These are phyloP conservation scores for Saccharomycodes ludwigii DNA, from an alignment of 805 yeast species.

Conservation along the genomic window DNA sequence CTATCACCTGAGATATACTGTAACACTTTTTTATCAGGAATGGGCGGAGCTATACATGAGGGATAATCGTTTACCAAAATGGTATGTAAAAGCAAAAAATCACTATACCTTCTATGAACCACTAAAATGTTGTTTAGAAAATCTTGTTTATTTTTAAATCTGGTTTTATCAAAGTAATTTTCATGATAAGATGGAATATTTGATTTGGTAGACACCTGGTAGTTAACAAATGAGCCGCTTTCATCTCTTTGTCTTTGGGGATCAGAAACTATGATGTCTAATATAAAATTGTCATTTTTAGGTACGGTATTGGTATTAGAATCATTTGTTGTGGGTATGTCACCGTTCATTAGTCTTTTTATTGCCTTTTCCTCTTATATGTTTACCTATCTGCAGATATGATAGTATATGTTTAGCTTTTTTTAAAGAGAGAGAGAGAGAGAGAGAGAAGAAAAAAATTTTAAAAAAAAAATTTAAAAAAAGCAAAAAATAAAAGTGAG, in stretches of 20 bases:
- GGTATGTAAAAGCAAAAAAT: conserved; percentile 67
- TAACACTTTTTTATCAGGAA: conserved; percentile 84
- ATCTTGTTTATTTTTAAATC: background rate
- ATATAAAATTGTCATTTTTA: background rate
- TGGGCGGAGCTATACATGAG: conserved; percentile 78
- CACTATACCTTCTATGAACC: conserved; percentile 62
- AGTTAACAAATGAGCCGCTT: conserved; percentile 19
- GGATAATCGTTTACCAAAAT: conserved; percentile 71
- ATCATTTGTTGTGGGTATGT: too few relatives aligned
- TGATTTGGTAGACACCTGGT: conserved; percentile 23
- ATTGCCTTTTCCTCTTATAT: too few relatives aligned
- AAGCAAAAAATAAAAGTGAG: too few relatives aligned
- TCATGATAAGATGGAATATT: conserved; percentile 17
- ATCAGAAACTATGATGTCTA: conserved; percentile 21
- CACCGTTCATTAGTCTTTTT: too few relatives aligned
- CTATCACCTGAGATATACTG: conserved; percentile 93
- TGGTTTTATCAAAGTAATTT: conserved; percentile 6
- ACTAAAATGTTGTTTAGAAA: conserved; percentile 13
- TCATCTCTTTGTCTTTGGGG: conserved; percentile 21
- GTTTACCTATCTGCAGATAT: too few relatives aligned
- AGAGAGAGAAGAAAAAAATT: too few relatives aligned
- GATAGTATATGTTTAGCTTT: too few relatives aligned
- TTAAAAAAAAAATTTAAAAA: too few relatives aligned
- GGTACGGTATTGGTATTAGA: too few relatives aligned
- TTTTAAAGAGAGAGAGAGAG: too few relatives aligned